Conservation (phyloP, 2,329 filamentous ascomycete species). For the Microdochium paspali region DNA sequence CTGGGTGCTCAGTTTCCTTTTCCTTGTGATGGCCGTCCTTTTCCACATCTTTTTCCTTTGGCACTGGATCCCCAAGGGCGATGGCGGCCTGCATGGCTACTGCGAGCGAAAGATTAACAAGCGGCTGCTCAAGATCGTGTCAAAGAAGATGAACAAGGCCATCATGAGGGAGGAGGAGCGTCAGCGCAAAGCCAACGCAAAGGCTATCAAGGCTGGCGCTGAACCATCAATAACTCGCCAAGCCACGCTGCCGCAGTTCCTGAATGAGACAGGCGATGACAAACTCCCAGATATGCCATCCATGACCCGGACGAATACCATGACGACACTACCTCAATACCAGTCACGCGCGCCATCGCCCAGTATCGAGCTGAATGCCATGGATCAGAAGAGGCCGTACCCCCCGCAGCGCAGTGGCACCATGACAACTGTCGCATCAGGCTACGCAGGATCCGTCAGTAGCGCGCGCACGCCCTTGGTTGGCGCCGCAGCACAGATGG, state of each 20-base stretch:
- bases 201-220: conserved; percentile 43
- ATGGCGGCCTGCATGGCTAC: conserved; percentile 75
- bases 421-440: neutral
- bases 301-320: conserved; percentile 50
- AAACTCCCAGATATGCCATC: conserved; percentile 49
- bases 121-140: conserved; percentile 75
- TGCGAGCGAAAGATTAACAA: conserved; percentile 89
- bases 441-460: conserved; percentile 23
- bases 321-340: conserved; percentile 53
- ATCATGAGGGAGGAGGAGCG: conserved; percentile 67
- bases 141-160: conserved; percentile 79
- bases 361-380: conserved; percentile 42
- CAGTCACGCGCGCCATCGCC: conserved; percentile 43
- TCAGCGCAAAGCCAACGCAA: conserved; percentile 39
- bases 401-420: neutral
- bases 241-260: conserved; percentile 59
- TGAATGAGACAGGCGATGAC: conserved; percentile 36
- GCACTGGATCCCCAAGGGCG: conserved; percentile 77
- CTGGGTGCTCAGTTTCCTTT: conserved; percentile 75
- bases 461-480: conserved; percentile 56
- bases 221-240: conserved; percentile 40
- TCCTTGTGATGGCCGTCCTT: conserved; percentile 62
- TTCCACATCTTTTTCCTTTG: conserved; percentile 86
- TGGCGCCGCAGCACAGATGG: conserved; percentile 50
- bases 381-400: conserved; percentile 41